Percentiles rank a stretch among this genome's conserved stretches.
These are phyloP conservation scores for Microcyclospora pomicola DNA, from an alignment of 2,329 filamentous ascomycete genomes.

Conservation along the genomic window DNA sequence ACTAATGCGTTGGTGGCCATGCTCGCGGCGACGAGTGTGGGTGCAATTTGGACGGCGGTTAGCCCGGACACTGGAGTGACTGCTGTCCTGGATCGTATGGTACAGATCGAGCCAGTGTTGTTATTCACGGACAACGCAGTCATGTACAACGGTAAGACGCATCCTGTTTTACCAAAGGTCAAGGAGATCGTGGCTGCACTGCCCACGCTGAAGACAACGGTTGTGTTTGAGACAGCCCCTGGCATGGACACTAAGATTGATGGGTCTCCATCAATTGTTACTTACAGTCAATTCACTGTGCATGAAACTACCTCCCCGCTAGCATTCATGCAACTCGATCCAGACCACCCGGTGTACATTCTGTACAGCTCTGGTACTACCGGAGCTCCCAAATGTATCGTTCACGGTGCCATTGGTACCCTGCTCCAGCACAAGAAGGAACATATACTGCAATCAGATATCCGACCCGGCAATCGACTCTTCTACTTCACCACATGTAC, in stretches of 20 bases:
- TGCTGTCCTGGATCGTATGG: conserved; percentile 74
- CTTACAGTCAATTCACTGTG: conserved; percentile 21
- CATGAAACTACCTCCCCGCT: conserved; percentile 23
- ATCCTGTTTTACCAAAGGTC: conserved; percentile 68
- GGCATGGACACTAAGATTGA: conserved; percentile 26
- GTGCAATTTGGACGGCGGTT: conserved; percentile 85
- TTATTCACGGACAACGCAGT: conserved; percentile 81
- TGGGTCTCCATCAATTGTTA: conserved; percentile 4
- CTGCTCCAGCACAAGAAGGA: conserved; percentile 96
- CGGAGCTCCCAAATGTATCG: conserved; percentile 75
- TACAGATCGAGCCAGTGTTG: conserved; percentile 69
- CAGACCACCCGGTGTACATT: conserved; percentile 85
- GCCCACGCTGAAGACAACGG: conserved; percentile 51
- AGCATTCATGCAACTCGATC: conserved; percentile 60
- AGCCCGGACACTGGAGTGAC: conserved; percentile 86
- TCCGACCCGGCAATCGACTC: conserved; percentile 57
- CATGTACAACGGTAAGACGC: conserved; percentile 81
- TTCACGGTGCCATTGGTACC: conserved; percentile 81
- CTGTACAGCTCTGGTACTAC: conserved; percentile 91
- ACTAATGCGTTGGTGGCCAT: conserved; percentile 76
- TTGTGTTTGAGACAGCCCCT: conserved; percentile 57
- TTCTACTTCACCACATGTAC: conserved; percentile 93
- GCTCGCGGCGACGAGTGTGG: conserved; percentile 67
- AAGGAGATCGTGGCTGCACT: conserved; percentile 59
- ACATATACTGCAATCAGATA: conserved; percentile 72